Conservation (phyloP, 345 rosid species). For the Pistacia atlantica region DNA sequence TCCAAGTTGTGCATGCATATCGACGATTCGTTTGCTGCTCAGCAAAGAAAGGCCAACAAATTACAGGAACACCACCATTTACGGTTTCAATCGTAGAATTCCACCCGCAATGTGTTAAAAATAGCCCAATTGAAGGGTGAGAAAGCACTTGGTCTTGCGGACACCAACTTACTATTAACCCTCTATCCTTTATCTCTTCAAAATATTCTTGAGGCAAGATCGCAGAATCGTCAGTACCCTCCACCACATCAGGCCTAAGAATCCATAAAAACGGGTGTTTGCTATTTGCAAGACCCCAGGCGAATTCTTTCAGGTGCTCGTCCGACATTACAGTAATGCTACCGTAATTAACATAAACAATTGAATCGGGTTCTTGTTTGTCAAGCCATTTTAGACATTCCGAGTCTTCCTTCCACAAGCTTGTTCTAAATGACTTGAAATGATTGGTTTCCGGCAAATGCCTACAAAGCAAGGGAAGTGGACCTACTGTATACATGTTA, state of each 20-base stretch:
- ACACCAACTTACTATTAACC: slow-evolving; percentile 27
- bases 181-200: slow-evolving; percentile 26
- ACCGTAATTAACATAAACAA: slow-evolving; percentile 37
- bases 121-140: slow-evolving; percentile 27
- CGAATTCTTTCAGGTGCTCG: slow-evolving; percentile 22
- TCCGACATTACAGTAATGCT: slow-evolving; percentile 26
- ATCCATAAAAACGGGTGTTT: slow-evolving; percentile 22
- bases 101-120: slow-evolving; percentile 33
- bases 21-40: slow-evolving; percentile 36
- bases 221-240: slow-evolving; percentile 1
- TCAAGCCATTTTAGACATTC: slow-evolving; percentile 35
- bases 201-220: slow-evolving; percentile 19
- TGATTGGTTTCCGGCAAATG: slow-evolving; percentile 11
- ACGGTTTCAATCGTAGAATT: slow-evolving; percentile 27
- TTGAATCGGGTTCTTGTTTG: slow-evolving; percentile 20
- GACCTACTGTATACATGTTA: slow-evolving; percentile 34
- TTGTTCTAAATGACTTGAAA: slow-evolving; percentile 22
- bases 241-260: slow-evolving; percentile 11
- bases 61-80: slow-evolving; percentile 19
- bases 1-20: slow-evolving; percentile 29
- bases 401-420: slow-evolving; percentile 36
- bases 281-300: slow-evolving; percentile 26
- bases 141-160: slow-evolving; percentile 24
- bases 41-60: slow-evolving; percentile 36
- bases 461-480: slow-evolving; percentile 34